A percentile compares a stretch with the other conserved stretches of the same genome.
These are phyloP conservation scores for Dinochytrium kinnereticum DNA, from an alignment of 371 early-diverging fungal species.

Conservation along the genomic window DNA sequence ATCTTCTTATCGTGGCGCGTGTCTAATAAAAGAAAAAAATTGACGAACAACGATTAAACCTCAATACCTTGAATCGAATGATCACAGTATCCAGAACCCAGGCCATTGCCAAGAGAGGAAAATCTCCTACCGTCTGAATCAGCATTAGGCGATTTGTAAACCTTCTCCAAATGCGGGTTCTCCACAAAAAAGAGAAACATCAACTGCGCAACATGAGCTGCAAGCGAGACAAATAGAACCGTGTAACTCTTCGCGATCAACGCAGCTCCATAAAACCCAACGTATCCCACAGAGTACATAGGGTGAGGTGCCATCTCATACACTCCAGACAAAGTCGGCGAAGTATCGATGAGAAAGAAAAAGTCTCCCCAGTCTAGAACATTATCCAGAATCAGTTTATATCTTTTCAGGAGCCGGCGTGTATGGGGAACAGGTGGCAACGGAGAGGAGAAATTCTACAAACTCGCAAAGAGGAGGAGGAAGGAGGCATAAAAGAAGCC, in stretches of 20 bases:
- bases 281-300: slow-evolving; percentile 97
- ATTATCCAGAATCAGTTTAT: background rate
- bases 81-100: too few species aligned
- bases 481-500: too few species aligned
- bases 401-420: too few species aligned
- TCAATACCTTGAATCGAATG: too few species aligned
- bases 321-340: slow-evolving; percentile 88
- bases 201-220: slow-evolving; percentile 89
- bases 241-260: slow-evolving; percentile 74
- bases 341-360: slow-evolving; percentile 86
- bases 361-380: slow-evolving; percentile 95
- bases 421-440: too few species aligned
- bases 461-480: too few species aligned
- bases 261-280: slow-evolving; percentile 93
- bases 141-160: slow-evolving; percentile 75
- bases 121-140: slow-evolving; percentile 15
- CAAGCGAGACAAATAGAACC: slow-evolving; percentile 86
- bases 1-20: slow-evolving; percentile 13
- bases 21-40: slow-evolving; percentile 8
- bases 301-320: slow-evolving; percentile 98
- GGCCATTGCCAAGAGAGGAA: background rate
- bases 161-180: slow-evolving; percentile 94
- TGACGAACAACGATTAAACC: too few species aligned
- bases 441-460: too few species aligned
- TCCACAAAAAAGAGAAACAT: slow-evolving; percentile 90